A percentile compares a stretch with the other conserved stretches of the same genome.
Conservation (phyloP, 2,329 filamentous ascomycete genomes). For the Cercospora sp. region DNA sequence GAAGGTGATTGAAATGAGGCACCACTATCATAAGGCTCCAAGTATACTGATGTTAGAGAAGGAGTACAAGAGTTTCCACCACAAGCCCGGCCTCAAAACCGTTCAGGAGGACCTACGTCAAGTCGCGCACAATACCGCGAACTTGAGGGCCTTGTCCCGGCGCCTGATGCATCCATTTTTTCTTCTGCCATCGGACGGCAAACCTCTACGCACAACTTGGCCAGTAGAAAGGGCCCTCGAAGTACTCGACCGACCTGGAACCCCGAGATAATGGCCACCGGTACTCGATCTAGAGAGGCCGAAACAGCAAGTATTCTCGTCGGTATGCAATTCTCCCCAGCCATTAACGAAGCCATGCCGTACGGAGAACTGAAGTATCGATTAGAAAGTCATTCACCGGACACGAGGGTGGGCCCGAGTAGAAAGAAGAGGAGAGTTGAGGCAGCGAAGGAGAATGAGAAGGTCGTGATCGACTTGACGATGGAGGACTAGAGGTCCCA, state of each 20-base stretch:
- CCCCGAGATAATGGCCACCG: neutral
- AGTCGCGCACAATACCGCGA: neutral
- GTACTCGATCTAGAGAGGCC: neutral
- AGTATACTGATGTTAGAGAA: too few species aligned
- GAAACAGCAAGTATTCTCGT: neutral
- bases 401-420: neutral
- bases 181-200: neutral
- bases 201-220: neutral
- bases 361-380: neutral
- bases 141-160: neutral
- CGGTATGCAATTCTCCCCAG: neutral
- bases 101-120: too few species aligned
- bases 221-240: neutral
- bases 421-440: neutral
- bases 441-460: neutral
- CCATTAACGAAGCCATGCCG: neutral
- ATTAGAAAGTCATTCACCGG: neutral
- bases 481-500: neutral
- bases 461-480: constrained; percentile 1
- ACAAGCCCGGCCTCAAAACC: too few species aligned
- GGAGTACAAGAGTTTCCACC: too few species aligned
- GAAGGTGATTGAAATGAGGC: too few species aligned
- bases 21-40: too few species aligned
- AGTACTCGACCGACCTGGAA: neutral
- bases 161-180: neutral